phyloP scores from a whole-genome alignment of 2,329 filamentous ascomycete species.

The Alternaria novae-zelandiae region DNA sequence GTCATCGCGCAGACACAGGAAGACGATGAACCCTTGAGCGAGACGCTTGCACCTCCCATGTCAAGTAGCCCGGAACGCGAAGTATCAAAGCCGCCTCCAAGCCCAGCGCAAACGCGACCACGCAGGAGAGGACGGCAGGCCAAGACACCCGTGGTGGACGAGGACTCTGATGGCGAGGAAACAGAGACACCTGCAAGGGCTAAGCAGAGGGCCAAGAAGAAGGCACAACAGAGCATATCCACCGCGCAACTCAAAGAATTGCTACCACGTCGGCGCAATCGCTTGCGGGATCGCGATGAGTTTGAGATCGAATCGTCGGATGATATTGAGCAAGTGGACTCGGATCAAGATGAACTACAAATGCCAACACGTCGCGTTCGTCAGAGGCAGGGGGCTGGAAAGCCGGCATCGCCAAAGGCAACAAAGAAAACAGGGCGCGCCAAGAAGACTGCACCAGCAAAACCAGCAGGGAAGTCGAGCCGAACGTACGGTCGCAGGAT shows the following conservation, averaged over 20 bases:
- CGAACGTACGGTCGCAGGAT: conserved; percentile 44
- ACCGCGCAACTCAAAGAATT: conserved; percentile 55
- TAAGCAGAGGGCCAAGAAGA: conserved; percentile 24
- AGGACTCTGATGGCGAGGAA: conserved; percentile 32
- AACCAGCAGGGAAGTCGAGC: conserved; percentile 29
- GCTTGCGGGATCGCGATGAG: conserved; percentile 41
- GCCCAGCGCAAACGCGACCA: conserved; percentile 22
- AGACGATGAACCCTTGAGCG: conserved; percentile 43
- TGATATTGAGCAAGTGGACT: conserved; percentile 39
- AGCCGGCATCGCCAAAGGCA: conserved; percentile 29
- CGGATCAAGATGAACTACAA: conserved; percentile 53
- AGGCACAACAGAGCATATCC: conserved; percentile 44
- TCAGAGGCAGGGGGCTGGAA: conserved; percentile 20
- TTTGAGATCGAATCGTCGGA: conserved; percentile 52
- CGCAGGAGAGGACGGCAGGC: conserved; percentile 23
- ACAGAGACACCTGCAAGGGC: conserved; percentile 31
- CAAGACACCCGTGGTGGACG: conserved; percentile 24
- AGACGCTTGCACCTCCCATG: conserved; percentile 53
- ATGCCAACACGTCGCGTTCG: conserved; percentile 33
- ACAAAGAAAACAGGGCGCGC: conserved; percentile 31
- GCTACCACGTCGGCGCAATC: conserved; percentile 51
- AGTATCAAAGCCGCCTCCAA: conserved; percentile 18
- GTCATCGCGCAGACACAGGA: conserved; percentile 28
- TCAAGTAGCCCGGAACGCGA: conserved; percentile 49
- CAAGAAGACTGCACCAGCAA: conserved; percentile 27